Conservation (phyloP, 83 land plant species). For the Diphasiastrum complanatum region DNA sequence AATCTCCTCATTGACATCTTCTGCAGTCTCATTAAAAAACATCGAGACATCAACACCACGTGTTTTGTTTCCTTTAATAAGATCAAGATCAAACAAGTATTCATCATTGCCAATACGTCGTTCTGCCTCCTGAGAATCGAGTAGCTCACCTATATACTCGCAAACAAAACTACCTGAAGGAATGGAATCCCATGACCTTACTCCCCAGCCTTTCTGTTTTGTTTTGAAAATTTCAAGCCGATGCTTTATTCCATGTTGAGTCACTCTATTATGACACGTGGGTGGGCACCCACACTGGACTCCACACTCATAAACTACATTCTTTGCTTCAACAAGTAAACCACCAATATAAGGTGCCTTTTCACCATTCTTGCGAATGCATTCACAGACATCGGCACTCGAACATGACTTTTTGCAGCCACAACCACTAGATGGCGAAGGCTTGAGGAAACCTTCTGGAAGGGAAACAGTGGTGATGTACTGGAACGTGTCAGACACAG, state of each 20-base stretch:
- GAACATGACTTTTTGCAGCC: background rate
- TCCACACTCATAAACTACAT: background rate
- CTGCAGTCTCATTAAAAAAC: too few species aligned
- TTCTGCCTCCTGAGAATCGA: slow-evolving; percentile 2
- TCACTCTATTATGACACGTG: background rate
- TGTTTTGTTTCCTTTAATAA: slow-evolving; percentile 4
- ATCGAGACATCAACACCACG: slow-evolving; percentile 6
- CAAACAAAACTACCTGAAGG: slow-evolving; percentile 6
- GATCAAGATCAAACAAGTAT: slow-evolving; percentile 9
- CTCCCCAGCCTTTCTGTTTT: slow-evolving; percentile 9
- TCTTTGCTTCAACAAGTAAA: background rate
- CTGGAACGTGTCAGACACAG: background rate
- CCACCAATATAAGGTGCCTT: background rate
- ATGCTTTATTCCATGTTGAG: background rate
- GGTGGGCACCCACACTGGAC: background rate
- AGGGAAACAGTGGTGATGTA: background rate
- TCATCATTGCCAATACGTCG: background rate
- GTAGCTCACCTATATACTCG: slow-evolving; percentile 8
- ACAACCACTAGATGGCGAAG: background rate
- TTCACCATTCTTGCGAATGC: slow-evolving; percentile 3
- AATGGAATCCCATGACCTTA: slow-evolving; percentile 7
- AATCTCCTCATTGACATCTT: background rate
- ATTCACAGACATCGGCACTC: background rate
- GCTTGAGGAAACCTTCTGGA: background rate
- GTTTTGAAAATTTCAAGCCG: slow-evolving; percentile 10